These are phyloP conservation scores for Tricholoma hemisulphureum DNA, from an alignment of 768 basidiomycete genomes.

Conservation along the genomic window DNA sequence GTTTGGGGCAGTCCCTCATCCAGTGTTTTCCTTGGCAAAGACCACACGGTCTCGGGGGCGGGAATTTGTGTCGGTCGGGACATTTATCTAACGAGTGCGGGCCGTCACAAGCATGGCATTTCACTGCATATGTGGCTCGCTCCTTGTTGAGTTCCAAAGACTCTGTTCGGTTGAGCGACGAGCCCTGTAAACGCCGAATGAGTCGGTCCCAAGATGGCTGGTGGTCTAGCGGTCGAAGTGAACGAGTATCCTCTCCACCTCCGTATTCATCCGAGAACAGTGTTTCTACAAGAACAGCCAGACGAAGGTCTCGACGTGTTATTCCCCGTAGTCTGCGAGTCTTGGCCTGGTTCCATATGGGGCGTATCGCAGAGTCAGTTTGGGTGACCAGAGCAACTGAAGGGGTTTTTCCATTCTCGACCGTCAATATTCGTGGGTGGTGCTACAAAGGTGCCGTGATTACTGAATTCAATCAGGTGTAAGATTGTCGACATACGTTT, in stretches of 20 bases:
- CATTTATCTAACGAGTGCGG: neutral
- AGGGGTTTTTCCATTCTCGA: slow-evolving; percentile 12
- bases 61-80: neutral
- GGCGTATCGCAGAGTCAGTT: slow-evolving; percentile 25
- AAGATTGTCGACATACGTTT: slow-evolving; percentile 21
- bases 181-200: neutral
- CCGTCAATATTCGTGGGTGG: slow-evolving; percentile 23
- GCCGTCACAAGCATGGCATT: slow-evolving; percentile 7
- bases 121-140: neutral
- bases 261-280: slow-evolving; percentile 4
- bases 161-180: neutral
- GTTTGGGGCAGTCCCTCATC: neutral
- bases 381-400: slow-evolving; percentile 16
- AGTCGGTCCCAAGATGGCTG: neutral
- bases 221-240: neutral
- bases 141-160: neutral
- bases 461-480: neutral
- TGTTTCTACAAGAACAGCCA: slow-evolving; percentile 43
- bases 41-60: neutral
- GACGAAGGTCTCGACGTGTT: slow-evolving; percentile 50
- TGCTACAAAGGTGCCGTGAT: slow-evolving; percentile 15
- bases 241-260: neutral
- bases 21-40: neutral
- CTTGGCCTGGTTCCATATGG: neutral
- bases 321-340: slow-evolving; percentile 35